Evolutionary conservation across 116 monocot species (phyloP), one percentile per base, ranked within the genome.

Genomic region (Thalassia testudinum): DNA sequence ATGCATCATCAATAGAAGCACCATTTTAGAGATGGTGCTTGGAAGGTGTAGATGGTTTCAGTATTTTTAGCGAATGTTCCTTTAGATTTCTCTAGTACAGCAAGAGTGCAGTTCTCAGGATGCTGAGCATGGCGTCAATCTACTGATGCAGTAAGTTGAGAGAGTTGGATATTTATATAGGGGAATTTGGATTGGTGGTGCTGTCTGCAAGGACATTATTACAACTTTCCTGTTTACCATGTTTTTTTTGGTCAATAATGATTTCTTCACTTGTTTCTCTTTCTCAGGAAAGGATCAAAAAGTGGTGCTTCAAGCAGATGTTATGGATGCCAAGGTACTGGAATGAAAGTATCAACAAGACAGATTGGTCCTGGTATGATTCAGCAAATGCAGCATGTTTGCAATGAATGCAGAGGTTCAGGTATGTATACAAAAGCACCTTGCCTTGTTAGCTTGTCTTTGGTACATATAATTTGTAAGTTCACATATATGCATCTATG

Each of bases 311-410:
- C 79, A 59, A 67, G 62, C 55, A 82, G 50, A 68, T 87, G 82
- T 43, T 60, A 49, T 61, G 76, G 68, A 50, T 87, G 87, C 56
- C 72, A 81, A 50, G 82, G 82, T 49, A 49, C 56, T 44, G 87
- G 87, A 15, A 43, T 79, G 62, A 75, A 79, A 59, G 67, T 66
- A 16, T 59, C 67, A 40, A 79, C 64, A 15, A 52, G 77, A 53
- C 92, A 80, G 44, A 77, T 92, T 48, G 86, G 83, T 53, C 80
- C 61, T 19, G 79, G 83, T 43, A 83, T 86, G 77, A 75, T 80
- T 34, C 83, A 80, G 62, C 82, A 75, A 45, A 78, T 86, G 86
- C 86, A 86, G 50, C 62, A 72, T 44, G 66, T 70, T 43, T 92
- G 92, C 43, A 50, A 70, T 63, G 83, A 79, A 13, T 92, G 91